Conservation (phyloP, 1,284 basidiomycete species). For the Earliella scabrosa region DNA sequence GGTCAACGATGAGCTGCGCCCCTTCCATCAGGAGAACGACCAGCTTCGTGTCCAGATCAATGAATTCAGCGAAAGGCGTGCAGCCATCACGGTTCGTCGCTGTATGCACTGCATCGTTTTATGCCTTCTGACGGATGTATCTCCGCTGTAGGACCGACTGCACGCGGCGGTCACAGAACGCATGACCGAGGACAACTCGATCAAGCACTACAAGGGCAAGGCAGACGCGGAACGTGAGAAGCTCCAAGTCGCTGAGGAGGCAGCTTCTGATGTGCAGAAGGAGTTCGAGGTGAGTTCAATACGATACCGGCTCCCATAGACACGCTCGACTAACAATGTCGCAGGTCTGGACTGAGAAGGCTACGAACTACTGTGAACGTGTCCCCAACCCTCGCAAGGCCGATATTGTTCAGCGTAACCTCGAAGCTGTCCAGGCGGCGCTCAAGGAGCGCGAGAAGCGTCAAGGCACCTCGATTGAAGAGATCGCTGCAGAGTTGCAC, state of each 20-base stretch:
- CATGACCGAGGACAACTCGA: constrained; percentile 49
- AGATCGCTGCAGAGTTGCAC: constrained; percentile 73
- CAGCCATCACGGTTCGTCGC: constrained; percentile 43
- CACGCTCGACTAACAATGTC: neutral
- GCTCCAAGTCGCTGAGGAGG: constrained; percentile 43
- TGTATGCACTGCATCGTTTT: neutral
- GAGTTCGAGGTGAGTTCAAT: constrained; percentile 64
- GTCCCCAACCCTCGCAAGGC: constrained; percentile 61
- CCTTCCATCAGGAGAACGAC: constrained; percentile 47
- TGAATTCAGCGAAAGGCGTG: constrained; percentile 48
- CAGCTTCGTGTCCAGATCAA: constrained; percentile 49
- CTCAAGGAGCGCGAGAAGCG: constrained; percentile 72
- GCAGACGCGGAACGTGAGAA: constrained; percentile 39
- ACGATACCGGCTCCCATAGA: neutral
- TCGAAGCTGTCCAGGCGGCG: constrained; percentile 67
- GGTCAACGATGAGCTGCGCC: constrained; percentile 46
- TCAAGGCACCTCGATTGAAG: constrained; percentile 78
- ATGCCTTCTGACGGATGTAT: constrained; percentile 32
- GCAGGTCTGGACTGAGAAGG: constrained; percentile 70
- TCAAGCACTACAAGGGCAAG: constrained; percentile 47
- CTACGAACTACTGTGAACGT: constrained; percentile 64
- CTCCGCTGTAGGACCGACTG: constrained; percentile 12
- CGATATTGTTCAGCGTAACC: constrained; percentile 60
- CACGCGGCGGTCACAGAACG: constrained; percentile 34
- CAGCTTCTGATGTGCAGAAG: constrained; percentile 52